phyloP scores from a whole-genome alignment of 257 asterid species.

The Haberlea rhodopensis region DNA sequence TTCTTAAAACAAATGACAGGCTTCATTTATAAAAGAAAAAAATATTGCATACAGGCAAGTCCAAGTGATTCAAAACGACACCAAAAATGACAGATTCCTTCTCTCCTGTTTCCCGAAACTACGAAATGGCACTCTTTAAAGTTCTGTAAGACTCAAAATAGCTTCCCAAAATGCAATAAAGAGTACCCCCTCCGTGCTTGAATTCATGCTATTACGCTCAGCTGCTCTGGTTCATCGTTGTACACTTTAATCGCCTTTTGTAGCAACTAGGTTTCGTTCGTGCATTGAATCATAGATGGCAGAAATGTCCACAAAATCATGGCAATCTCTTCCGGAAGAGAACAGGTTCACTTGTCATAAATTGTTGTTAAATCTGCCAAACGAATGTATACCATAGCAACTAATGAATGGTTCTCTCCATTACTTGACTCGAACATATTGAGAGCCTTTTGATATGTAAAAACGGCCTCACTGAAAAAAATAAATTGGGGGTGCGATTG shows the following conservation, averaged over 20 bases:
- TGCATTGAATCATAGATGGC: constrained; percentile 54
- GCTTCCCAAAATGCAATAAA: constrained; percentile 54
- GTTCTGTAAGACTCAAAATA: constrained; percentile 48
- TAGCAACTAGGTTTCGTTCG: constrained; percentile 40
- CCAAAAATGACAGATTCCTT: constrained; percentile 58
- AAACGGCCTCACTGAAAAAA: constrained; percentile 73
- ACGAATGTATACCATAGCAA: constrained; percentile 77
- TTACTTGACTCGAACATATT: constrained; percentile 50
- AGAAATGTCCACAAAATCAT: constrained; percentile 59
- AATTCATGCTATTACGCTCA: constrained; percentile 48
- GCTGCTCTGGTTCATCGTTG: constrained; percentile 48
- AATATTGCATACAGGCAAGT: constrained; percentile 61
- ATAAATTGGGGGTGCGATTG: no score
- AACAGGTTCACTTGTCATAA: constrained; percentile 50
- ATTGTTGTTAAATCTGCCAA: constrained; percentile 82
- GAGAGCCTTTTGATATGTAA: constrained; percentile 77
- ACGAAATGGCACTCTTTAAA: constrained; percentile 37
- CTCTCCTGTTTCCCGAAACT: constrained; percentile 47
- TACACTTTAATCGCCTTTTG: constrained; percentile 48
- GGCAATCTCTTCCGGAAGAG: constrained; percentile 67
- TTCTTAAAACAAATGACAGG: constrained; percentile 58
- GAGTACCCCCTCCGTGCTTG: constrained; percentile 64
- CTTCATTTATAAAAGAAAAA: constrained; percentile 50
- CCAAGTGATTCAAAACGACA: constrained; percentile 63
- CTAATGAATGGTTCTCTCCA: constrained; percentile 72